Evolutionary conservation across 192 early-diverging fungal species (phyloP).

Genomic region (Coemansia sp.): DNA sequence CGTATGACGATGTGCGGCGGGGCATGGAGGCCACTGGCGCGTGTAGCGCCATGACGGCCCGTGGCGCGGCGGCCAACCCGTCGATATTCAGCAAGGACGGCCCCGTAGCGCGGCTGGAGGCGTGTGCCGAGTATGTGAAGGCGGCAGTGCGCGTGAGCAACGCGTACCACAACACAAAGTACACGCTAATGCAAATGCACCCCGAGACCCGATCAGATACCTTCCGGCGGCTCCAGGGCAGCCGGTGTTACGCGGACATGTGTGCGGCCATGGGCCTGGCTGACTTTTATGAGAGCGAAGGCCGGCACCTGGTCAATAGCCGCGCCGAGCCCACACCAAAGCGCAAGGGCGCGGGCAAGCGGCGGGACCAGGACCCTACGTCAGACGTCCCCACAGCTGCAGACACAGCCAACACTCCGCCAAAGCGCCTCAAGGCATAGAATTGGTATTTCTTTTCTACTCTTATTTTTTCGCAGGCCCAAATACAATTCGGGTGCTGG

Average conservation of each 20-base stretch:
- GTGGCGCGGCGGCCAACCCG: slow-evolving; percentile 79
- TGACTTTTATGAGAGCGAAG: slow-evolving; percentile 31
- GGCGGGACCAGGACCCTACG: neutral
- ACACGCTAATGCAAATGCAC: slow-evolving; percentile 83
- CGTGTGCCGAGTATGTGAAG: slow-evolving; percentile 63
- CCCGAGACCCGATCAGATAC: slow-evolving; percentile 51
- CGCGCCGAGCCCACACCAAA: neutral
- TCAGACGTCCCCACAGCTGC: neutral
- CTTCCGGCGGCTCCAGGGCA: slow-evolving; percentile 41
- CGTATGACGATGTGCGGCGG: slow-evolving; percentile 55
- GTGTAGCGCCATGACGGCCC: slow-evolving; percentile 83
- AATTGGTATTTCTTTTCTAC: neutral
- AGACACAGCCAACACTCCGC: neutral
- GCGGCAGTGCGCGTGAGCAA: slow-evolving; percentile 65
- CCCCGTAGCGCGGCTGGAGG: slow-evolving; percentile 49
- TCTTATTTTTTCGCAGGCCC: no score
- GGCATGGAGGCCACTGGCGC: slow-evolving; percentile 57
- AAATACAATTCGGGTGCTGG: no score
- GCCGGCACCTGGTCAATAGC: slow-evolving; percentile 2
- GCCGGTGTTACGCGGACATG: slow-evolving; percentile 52
- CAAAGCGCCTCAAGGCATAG: neutral
- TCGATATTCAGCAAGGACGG: slow-evolving; percentile 77
- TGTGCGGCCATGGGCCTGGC: slow-evolving; percentile 46
- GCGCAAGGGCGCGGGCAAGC: neutral
- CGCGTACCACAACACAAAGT: slow-evolving; percentile 83